A percentile compares a stretch with the other conserved stretches of the same genome.
These are phyloP conservation scores for Usnea hakonensis DNA, from an alignment of 495 filamentous ascomycete genomes.

Conservation along the genomic window DNA sequence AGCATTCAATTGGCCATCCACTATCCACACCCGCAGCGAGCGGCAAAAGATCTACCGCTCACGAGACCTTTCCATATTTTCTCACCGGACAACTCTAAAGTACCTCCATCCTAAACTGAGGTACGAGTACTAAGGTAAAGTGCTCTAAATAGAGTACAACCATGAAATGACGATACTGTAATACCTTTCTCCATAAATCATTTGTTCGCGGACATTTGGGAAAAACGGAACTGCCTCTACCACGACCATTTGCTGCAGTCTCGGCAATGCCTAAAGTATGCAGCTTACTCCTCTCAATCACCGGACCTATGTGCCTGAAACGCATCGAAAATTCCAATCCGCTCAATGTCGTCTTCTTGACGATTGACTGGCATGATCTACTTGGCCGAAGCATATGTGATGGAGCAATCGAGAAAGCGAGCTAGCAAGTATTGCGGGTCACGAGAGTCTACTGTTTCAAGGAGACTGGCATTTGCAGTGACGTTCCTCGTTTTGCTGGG, in stretches of 20 bases:
- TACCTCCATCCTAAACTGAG: too few species aligned
- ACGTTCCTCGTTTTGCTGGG: neutral
- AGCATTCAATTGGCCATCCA: neutral
- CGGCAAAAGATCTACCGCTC: conserved; percentile 7
- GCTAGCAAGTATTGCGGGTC: neutral
- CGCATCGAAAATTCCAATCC: neutral
- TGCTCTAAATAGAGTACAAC: too few species aligned
- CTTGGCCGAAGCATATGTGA: neutral
- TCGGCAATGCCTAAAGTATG: neutral
- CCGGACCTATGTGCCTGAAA: neutral
- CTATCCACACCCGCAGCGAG: conserved; percentile 1
- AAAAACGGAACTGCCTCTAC: neutral
- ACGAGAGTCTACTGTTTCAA: neutral
- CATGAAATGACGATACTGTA: too few species aligned
- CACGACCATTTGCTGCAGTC: neutral
- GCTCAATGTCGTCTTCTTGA: neutral
- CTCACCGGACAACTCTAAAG: neutral
- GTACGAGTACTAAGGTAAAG: too few species aligned
- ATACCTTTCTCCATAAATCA: neutral
- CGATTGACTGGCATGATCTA: neutral
- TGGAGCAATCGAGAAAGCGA: neutral
- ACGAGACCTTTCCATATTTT: conserved; percentile 3
- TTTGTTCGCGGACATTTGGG: neutral
- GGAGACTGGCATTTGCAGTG: neutral
- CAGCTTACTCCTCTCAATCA: neutral